Evolutionary conservation across 2,329 filamentous ascomycete genomes (phyloP).

Genomic region (Orbilia ellipsospora): DNA sequence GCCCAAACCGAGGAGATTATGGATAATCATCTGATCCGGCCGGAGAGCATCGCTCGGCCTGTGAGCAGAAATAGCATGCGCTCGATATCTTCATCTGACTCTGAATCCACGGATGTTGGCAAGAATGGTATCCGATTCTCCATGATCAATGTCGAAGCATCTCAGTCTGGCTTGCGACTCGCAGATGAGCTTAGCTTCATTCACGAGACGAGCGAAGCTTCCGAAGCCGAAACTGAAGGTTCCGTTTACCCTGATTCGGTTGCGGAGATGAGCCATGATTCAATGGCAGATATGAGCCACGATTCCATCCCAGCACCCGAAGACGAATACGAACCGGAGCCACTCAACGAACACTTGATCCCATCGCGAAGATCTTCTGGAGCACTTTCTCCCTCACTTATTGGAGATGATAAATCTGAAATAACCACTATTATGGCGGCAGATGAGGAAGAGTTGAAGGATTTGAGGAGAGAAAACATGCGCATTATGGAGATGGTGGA

Average conservation of each 20-base stretch:
- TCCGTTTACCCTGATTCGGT: constrained; percentile 52
- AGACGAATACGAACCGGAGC: constrained; percentile 41
- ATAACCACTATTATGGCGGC: constrained; percentile 59
- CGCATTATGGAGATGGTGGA: constrained; percentile 54
- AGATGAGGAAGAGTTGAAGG: constrained; percentile 50
- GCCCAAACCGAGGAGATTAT: constrained; percentile 59
- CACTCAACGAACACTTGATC: constrained; percentile 39
- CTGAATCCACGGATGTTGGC: constrained; percentile 66
- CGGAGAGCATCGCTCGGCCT: constrained; percentile 56
- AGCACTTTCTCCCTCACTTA: constrained; percentile 35
- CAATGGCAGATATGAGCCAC: constrained; percentile 35
- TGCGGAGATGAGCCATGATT: constrained; percentile 40
- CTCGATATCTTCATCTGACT: constrained; percentile 50
- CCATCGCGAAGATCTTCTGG: constrained; percentile 47
- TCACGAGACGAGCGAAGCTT: constrained; percentile 68
- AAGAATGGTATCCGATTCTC: constrained; percentile 76
- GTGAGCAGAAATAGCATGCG: constrained; percentile 53
- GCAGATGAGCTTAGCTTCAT: constrained; percentile 92
- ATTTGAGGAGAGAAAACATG: constrained; percentile 46
- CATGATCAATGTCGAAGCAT: constrained; percentile 69
- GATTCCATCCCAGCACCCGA: constrained; percentile 25
- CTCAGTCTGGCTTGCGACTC: constrained; percentile 76
- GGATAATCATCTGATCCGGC: constrained; percentile 38
- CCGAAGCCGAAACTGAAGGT: constrained; percentile 50
- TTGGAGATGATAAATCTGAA: constrained; percentile 76